Evolutionary conservation across 768 basidiomycete species (phyloP).

Genomic region (Kwoniella mangroviensis): DNA sequence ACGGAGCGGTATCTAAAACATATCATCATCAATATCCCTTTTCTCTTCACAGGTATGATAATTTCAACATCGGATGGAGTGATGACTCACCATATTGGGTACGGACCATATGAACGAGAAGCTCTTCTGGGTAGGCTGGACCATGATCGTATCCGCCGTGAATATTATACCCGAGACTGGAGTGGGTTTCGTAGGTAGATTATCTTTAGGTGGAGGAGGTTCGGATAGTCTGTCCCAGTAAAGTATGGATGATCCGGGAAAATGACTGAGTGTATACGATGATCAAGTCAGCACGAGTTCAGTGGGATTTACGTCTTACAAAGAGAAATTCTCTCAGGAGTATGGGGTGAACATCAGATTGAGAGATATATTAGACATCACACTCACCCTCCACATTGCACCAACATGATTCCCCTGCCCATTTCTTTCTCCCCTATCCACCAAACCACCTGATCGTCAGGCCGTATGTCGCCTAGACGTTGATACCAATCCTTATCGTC

Average conservation of each 20-base stretch:
- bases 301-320: too few relatives aligned
- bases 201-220: slow-evolving; percentile 31
- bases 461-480: slow-evolving; percentile 36
- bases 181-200: slow-evolving; percentile 37
- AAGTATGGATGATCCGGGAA: slow-evolving; percentile 51
- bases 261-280: slow-evolving; percentile 25
- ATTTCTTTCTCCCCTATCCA: slow-evolving; percentile 39
- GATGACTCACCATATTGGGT: slow-evolving; percentile 52
- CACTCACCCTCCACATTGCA: slow-evolving; percentile 57
- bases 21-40: background rate
- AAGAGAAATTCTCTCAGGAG: too few relatives aligned
- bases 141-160: slow-evolving; percentile 55
- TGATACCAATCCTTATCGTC: slow-evolving; percentile 54
- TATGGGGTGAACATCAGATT: too few relatives aligned
- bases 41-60: background rate
- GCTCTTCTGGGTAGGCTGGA: slow-evolving; percentile 49
- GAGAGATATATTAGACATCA: too few relatives aligned
- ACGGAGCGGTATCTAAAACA: slow-evolving; percentile 50
- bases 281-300: background rate
- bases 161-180: slow-evolving; percentile 52
- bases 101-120: slow-evolving; percentile 56
- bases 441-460: slow-evolving; percentile 41
- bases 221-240: slow-evolving; percentile 54
- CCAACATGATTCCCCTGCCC: slow-evolving; percentile 37
- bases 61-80: background rate